Evolutionary conservation across 139 green algal species (phyloP).

Genomic region (Ettlia oleoabundans): DNA sequence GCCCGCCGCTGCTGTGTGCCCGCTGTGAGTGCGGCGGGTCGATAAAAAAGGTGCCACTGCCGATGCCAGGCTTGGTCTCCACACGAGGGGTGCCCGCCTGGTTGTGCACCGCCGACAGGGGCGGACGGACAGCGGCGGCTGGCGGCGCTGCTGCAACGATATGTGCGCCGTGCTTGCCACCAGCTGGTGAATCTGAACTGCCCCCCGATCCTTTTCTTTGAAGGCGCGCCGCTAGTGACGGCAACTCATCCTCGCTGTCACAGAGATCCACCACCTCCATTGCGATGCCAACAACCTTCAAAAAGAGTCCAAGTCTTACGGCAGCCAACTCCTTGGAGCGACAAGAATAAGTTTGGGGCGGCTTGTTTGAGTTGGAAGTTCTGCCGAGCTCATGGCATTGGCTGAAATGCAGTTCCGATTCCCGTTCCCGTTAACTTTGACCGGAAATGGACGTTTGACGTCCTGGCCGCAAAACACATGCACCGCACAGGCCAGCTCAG

Average conservation of each 20-base stretch:
- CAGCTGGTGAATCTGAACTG: no score
- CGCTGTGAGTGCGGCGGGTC: no score
- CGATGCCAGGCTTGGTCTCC: neutral
- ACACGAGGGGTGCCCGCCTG: neutral
- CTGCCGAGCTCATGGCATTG: no score
- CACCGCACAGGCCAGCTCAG: no score
- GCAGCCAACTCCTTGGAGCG: neutral
- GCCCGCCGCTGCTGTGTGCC: neutral
- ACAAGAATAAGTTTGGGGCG: no score
- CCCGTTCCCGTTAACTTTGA: no score
- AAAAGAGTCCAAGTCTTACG: no score
- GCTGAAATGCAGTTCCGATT: no score
- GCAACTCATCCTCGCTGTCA: conserved; percentile 3
- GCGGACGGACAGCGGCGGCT: neutral
- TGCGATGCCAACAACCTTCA: neutral
- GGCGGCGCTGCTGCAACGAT: neutral
- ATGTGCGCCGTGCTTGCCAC: neutral
- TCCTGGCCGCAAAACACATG: no score
- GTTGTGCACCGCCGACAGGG: conserved; percentile 20
- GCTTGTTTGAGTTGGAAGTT: no score
- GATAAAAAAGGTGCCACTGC: neutral
- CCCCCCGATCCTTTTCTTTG: no score
- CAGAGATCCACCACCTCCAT: conserved; percentile 18
- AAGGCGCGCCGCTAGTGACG: conserved; percentile 1
- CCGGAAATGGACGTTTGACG: no score